Conservation (phyloP, 108 stramenopile genomes). For the Skeletonema potamos region DNA sequence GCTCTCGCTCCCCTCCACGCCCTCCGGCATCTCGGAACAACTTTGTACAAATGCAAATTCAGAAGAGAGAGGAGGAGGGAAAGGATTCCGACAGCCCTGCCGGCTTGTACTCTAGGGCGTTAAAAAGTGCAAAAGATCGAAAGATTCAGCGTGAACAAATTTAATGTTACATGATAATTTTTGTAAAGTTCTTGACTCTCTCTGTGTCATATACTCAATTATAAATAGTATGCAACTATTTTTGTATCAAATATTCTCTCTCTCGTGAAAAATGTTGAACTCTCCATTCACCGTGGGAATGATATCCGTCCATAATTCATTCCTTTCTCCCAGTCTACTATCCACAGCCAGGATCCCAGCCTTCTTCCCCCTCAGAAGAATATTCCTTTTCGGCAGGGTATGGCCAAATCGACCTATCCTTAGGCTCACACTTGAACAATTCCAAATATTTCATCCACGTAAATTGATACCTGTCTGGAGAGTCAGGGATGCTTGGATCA, state of each 20-base stretch:
- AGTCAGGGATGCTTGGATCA: conserved; percentile 2
- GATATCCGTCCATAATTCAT: too few relatives aligned
- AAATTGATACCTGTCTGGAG: neutral
- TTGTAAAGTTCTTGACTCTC: neutral
- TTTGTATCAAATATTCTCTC: too few relatives aligned
- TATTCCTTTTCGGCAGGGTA: neutral
- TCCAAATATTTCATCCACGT: neutral
- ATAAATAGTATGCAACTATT: too few relatives aligned
- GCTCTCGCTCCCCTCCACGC: neutral
- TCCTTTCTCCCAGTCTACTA: too few relatives aligned
- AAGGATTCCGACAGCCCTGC: neutral
- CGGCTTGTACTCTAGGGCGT: neutral
- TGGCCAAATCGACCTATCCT: conserved; percentile 14
- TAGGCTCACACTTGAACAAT: neutral
- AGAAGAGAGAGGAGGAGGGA: neutral
- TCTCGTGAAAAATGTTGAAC: too few relatives aligned
- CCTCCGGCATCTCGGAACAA: neutral
- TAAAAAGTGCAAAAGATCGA: conserved; percentile 1
- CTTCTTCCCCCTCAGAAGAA: too few relatives aligned
- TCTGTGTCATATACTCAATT: too few relatives aligned
- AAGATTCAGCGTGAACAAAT: neutral
- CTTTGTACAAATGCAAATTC: neutral
- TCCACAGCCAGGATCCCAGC: too few relatives aligned
- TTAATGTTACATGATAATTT: neutral
- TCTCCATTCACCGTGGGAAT: too few relatives aligned